Evolutionary conservation across 306 rosid genomes (phyloP).

Genomic region (Quercus cerris): DNA sequence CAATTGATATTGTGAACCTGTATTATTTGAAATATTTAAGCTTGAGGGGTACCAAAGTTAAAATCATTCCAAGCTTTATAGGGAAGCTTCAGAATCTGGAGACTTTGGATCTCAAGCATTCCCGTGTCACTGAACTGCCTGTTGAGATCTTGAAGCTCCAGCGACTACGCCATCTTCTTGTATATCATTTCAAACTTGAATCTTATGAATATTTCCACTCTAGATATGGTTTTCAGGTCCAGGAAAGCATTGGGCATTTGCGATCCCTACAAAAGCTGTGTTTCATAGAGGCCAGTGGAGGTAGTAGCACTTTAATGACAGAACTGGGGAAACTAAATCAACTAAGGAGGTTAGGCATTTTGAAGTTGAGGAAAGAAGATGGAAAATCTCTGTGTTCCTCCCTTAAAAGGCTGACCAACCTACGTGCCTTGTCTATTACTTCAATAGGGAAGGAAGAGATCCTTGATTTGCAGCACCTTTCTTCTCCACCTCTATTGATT

Average conservation of each 20-base stretch:
- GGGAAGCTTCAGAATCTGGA: constrained; percentile 48
- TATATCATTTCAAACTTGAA: constrained; percentile 25
- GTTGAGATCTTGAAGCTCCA: constrained; percentile 43
- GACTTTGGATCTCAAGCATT: constrained; percentile 42
- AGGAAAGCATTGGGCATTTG: constrained; percentile 31
- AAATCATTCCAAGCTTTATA: constrained; percentile 33
- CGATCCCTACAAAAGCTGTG: constrained; percentile 50
- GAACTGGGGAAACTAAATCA: constrained; percentile 36
- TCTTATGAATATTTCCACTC: constrained; percentile 30
- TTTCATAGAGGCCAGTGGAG: constrained; percentile 42
- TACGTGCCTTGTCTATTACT: constrained; percentile 28
- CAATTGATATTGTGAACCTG: constrained; percentile 23
- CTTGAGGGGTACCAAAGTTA: constrained; percentile 43
- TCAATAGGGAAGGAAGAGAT: constrained; percentile 35
- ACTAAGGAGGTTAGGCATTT: constrained; percentile 40
- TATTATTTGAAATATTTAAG: constrained; percentile 42
- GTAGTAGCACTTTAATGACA: constrained; percentile 25
- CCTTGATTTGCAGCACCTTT: constrained; percentile 35
- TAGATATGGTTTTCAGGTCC: constrained; percentile 32
- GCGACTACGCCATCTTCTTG: constrained; percentile 48
- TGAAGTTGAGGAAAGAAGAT: constrained; percentile 38
- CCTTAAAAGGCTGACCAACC: constrained; percentile 35
- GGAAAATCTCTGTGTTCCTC: constrained; percentile 42
- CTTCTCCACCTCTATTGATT: constrained; percentile 40
- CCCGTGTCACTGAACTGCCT: constrained; percentile 44